Base-by-base conservation (phyloP, 768 basidiomycete genomes). In the Dacryopinax primogenitus region DNA sequence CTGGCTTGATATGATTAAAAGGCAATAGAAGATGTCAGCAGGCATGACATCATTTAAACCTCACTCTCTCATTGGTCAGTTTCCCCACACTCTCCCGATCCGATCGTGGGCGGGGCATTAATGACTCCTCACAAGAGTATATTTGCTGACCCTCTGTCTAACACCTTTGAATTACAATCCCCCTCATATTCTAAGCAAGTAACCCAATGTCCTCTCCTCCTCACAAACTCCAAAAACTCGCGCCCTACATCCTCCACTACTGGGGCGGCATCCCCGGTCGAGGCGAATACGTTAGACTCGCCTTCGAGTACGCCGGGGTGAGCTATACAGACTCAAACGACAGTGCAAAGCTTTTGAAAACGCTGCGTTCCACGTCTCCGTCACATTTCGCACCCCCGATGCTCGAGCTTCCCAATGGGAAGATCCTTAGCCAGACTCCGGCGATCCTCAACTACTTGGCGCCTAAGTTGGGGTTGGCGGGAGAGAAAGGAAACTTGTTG, bases 371-470 rank as follows among this genome's bases (percentile, higher is more conserved):
- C 1, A 35, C 28, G 3, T 13, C 65, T 33, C 72, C 75, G 11
- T 73, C 76, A 2, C 72, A 76, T 36, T 78, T 79, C 67, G 79
- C 78, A 4, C 77, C 77, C 15, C 80, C 80, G 1, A 71, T 77
- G 2, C 74, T 81, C 45, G 70, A 74, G 65, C 65, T 71, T 34
- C 70, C 72, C 37, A 70, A 69, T 1, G 76, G 73, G 26, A 65
- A 72, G 39, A 62, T 69, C 23, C 47, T 78, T 44, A 76, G 74
- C 18, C 77, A 79, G 69, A 76, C 76, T 13, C 70, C 74, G 3
- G 74, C 72, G 37, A 78, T 79, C 69, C 69, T 78, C 66, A 71
- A 73, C 65, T 75, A 75, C 66, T 68, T 77, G 21, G 76, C 73
- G 21, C 74, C 73, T n/a, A 70, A 67, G 58, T 70, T 76, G 51